Evolutionary conservation across 352 stramenopile genomes (phyloP).

Genomic region (Phytophthora meadii): DNA sequence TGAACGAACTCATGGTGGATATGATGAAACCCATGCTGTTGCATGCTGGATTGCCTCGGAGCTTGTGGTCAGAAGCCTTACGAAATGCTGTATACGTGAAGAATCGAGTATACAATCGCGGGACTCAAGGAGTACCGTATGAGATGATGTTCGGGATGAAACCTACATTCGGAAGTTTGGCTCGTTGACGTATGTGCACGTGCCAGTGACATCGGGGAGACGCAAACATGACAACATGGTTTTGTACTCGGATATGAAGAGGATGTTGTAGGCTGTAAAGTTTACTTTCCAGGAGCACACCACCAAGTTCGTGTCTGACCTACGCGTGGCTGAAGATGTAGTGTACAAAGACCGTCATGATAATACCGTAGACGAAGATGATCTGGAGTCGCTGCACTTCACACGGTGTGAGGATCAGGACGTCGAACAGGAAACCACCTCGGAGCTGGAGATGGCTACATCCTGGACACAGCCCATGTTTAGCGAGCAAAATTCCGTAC

Average conservation of each 20-base stretch:
- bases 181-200: conserved; percentile 8
- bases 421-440: neutral
- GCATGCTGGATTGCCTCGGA: conserved; percentile 12
- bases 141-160: conserved; percentile 20
- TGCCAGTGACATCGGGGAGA: neutral
- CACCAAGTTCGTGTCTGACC: conserved; percentile 2
- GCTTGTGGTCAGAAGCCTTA: neutral
- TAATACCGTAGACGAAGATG: neutral
- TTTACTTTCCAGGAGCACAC: conserved; percentile 20
- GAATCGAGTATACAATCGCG: conserved; percentile 17
- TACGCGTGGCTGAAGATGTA: conserved; percentile 4
- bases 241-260: conserved; percentile 15
- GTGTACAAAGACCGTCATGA: conserved; percentile 16
- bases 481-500: neutral
- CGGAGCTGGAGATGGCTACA: neutral
- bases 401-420: neutral
- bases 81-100: conserved; percentile 19
- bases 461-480: neutral
- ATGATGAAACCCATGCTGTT: conserved; percentile 13
- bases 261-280: conserved; percentile 11
- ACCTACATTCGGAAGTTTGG: conserved; percentile 9
- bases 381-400: conserved; percentile 7
- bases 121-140: conserved; percentile 12
- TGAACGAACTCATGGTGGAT: conserved; percentile 6
- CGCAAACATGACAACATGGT: conserved; percentile 11